Evolutionary conservation across 306 rosid species (phyloP), one percentile per base, ranked within the genome.

Genomic region (Ochetophila trinervis): DNA sequence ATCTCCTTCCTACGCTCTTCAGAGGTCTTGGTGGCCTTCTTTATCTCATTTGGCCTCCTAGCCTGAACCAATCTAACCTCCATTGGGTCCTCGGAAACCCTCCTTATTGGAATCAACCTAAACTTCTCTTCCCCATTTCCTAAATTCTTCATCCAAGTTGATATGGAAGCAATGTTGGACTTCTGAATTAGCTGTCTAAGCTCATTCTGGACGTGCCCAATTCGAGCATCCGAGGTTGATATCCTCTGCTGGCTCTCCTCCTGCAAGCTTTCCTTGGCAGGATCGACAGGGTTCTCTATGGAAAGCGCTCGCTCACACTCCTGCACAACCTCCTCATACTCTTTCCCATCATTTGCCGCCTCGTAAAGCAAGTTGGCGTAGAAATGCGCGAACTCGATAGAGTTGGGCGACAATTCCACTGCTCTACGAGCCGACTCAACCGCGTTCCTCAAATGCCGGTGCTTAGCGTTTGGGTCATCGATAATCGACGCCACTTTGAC

Each of bases 1-100:
- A 94, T 90, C 82, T 94, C 97, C 71, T 90, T 88, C 65, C 99
- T 77, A 32, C 97, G 79, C 79, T 94, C 99, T 65, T 94, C 99
- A 0, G 80, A 90, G 0, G 99, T 90, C 80, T 90, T 94, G 24
- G 91, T 86, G 17, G 85, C 96, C 84, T 90, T 94, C 80, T 90
- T 94, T 47, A 94, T 94, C 85, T 94, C 99, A 63, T 94, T 94
- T 8, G 99, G 96, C 89, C 97, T 78, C 66, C 89, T 83, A 52
- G 91, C 57, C 51, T 80, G 99, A 74, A 86, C 91, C 78, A 80
- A 57, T 83, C 85, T 80, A 53, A 70, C 75, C 87, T 94, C 99
- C 99, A 94, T 86, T 0, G 99, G 99, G 60, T 94, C 99, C 80
- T 94, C 97, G 0, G 82, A n/a, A 23, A 74, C 80, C 80, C 95